These are phyloP conservation scores for Phyllosticta citrichinensis DNA, from an alignment of 2,329 filamentous ascomycete genomes.

Conservation along the genomic window DNA sequence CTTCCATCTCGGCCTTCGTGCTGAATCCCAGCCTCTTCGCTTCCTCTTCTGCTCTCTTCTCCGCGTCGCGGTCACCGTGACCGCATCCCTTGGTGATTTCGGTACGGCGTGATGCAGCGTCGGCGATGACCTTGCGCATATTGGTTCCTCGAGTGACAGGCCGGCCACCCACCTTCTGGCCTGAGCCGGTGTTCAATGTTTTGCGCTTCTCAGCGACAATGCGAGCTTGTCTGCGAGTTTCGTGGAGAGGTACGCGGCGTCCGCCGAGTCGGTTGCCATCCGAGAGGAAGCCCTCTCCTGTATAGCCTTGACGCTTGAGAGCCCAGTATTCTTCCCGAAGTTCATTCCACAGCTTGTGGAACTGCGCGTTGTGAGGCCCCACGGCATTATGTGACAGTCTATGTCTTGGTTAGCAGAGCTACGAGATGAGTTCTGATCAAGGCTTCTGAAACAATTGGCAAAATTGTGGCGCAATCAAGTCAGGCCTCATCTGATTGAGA, in stretches of 20 bases:
- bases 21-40: constrained; percentile 60
- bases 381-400: constrained; percentile 73
- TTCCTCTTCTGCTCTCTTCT: constrained; percentile 56
- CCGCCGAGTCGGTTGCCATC: constrained; percentile 67
- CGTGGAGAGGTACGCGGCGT: constrained; percentile 51
- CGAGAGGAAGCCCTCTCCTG: constrained; percentile 78
- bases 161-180: constrained; percentile 61
- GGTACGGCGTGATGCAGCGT: constrained; percentile 57
- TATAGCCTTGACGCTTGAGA: constrained; percentile 71
- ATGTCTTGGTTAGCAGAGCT: neutral
- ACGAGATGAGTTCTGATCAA: neutral
- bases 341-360: constrained; percentile 82
- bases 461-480: neutral
- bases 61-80: constrained; percentile 55
- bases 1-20: constrained; percentile 78
- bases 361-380: constrained; percentile 72
- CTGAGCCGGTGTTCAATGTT: constrained; percentile 49
- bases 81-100: constrained; percentile 65
- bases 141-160: constrained; percentile 49
- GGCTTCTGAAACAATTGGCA: neutral
- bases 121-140: constrained; percentile 61
- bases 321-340: constrained; percentile 76
- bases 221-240: constrained; percentile 65
- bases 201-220: constrained; percentile 63
- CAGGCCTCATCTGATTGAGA: neutral